A percentile compares a stretch with the other conserved stretches of the same genome.
Conservation (phyloP, 371 early-diverging fungal species). For the Basidiobolus meristosporus region DNA sequence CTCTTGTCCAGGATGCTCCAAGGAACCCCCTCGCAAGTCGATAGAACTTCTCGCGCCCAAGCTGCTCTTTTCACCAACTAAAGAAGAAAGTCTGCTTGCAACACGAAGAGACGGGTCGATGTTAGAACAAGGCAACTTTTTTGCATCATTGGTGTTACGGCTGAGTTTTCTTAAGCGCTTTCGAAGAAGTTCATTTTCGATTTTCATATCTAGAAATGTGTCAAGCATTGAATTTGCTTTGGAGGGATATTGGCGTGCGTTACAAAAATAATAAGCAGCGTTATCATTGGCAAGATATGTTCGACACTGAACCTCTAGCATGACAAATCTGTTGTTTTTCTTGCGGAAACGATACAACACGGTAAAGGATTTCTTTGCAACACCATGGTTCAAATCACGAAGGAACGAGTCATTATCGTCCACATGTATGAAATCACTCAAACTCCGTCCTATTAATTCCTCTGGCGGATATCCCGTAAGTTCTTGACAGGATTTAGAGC, state of each 20-base stretch:
- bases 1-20: not conserved
- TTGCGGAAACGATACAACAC: constrained; percentile 22
- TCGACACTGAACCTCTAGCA: constrained; percentile 25
- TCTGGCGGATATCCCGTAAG: constrained; percentile 29
- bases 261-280: constrained; percentile 20
- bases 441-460: constrained; percentile 25
- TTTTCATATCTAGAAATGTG: constrained; percentile 25
- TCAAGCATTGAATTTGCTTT: constrained; percentile 22
- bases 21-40: not conserved
- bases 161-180: constrained; percentile 11
- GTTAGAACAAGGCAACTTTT: too few species aligned
- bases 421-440: constrained; percentile 33
- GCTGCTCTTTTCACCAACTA: too few species aligned
- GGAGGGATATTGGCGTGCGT: constrained; percentile 24
- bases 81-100: not conserved
- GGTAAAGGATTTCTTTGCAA: constrained; percentile 16
- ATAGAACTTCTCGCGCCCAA: not conserved
- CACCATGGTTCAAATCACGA: constrained; percentile 20
- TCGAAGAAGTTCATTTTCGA: constrained; percentile 25
- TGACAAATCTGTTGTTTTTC: constrained; percentile 20
- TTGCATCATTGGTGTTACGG: not conserved
- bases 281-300: constrained; percentile 12
- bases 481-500: constrained; percentile 26
- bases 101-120: not conserved
- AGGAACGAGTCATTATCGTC: constrained; percentile 30